Base-by-base conservation (phyloP, 305 asterid genomes). In the Fraxinus dipetala region DNA sequence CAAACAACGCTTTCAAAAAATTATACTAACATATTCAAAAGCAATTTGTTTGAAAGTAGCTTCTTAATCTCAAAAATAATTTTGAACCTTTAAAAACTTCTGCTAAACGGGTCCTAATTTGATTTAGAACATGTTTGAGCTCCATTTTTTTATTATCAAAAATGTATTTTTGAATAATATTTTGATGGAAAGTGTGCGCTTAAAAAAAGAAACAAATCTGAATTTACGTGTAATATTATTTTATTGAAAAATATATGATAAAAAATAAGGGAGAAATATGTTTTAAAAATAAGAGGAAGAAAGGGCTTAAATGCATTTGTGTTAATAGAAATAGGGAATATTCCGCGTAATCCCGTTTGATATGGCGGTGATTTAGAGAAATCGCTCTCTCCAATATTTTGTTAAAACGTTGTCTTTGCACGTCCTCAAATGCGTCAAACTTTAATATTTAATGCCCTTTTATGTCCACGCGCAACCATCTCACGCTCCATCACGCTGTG, bases 401-500 rank as follows among this genome's bases (percentile, higher is more conserved):
- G 73, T 72, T 38, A 18, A 6, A 10, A 7, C 48, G 22, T n/a
- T 56, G 63, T 72, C 43, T 61, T 14, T 73, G 85, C 85, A 84
- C 87, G 80, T 73, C 82, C 82, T 65, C 79, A 61, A 56, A 84
- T 54, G 79, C 45, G n/a, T 72, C 11, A 70, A 56, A 26, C n/a
- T 78, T 83, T 79, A 30, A 45, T 67, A 38, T 51, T 36, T n/a
- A 48, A 1, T n/a, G 14, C 51, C 32, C 63, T 24, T 59, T 74
- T 54, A n/a, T 24, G 35, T 14, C 65, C 83, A 83, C 76, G 78
- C 81, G 45, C 36, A 24, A 67, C 67, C 9, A 56, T 32, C 61
- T 16, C 86, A 83, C 86, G 81, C 86, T 56, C 81, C 11, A 1
- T 10, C 75, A 61, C 34, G 48, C 13, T 34, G 8, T 30, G 3